Base-by-base conservation (phyloP, 108 stramenopile genomes). In the Craspedostauros australis region DNA sequence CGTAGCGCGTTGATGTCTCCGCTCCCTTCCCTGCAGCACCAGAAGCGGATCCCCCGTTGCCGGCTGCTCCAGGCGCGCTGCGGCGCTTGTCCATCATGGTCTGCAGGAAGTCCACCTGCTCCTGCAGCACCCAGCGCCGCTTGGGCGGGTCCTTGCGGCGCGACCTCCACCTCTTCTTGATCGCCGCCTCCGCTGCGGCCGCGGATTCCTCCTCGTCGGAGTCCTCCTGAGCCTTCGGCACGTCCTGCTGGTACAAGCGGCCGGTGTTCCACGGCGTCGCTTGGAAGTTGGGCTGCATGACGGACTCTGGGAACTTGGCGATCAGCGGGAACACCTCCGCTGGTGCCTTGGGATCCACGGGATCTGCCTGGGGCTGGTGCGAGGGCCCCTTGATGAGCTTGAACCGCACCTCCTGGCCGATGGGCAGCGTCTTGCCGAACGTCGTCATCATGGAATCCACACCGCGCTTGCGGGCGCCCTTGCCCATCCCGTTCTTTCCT, bases 71-170 rank as follows among this genome's bases (percentile, higher is more conserved):
- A 14, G 38, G 26, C 11, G 53, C 39, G 23, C 61, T 66, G 31
- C 75, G 68, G 51, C 68, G 60, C 27, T 70, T 64, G 37, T 48
- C 72, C 28, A 77, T 76, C 50, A 87, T 80, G 18, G 61, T 67
- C 72, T 86, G 72, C 15, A 85, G 48, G 51, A 86, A 91, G 66
- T 86, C 89, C 0, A 64, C 64, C 44, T 84, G 57, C 73, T 82
- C 79, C 57, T 86, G 83, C 22, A 91, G 34, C 1, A 91, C 66
- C 89, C 89, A 91, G 54, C 84, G 82, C 32, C 80, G 76, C 39
- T 68, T 64, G 33, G 80, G 75, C 25, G 73, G 66, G 42, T 79
- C 76, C 37, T 77, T 49, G 5, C 62, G 60, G 22, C 79, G 48
- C 21, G 64, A 51, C 24, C 62, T 37, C 84, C 84, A 91, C 62